These are phyloP conservation scores for Ustilago sp. DNA, from an alignment of 1,284 basidiomycete genomes.

Conservation along the genomic window DNA sequence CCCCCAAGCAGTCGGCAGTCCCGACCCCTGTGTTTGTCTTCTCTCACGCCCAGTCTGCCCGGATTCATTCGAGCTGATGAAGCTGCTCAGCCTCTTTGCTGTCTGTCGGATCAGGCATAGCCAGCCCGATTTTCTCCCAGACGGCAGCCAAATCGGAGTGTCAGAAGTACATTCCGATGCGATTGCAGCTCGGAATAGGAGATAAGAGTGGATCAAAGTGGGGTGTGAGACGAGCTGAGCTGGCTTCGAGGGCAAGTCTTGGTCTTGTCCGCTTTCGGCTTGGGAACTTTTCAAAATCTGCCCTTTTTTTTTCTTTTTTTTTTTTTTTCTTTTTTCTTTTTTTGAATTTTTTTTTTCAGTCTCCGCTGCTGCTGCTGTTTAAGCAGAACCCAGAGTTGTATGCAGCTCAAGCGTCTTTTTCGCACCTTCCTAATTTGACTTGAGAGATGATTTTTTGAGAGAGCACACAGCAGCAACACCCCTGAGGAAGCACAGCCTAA, in stretches of 20 bases:
- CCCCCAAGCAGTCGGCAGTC: not conserved
- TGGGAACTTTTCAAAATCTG: slow-evolving; percentile 1
- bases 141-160: not conserved
- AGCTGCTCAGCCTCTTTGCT: not conserved
- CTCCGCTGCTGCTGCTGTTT: slow-evolving; percentile 14
- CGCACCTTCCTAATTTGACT: slow-evolving; percentile 37
- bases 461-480: slow-evolving; percentile 6
- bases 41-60: not conserved
- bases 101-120: not conserved
- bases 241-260: slow-evolving; percentile 2
- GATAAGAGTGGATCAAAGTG: not conserved
- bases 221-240: not conserved
- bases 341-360: slow-evolving; percentile 3
- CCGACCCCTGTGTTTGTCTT: not conserved
- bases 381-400: slow-evolving; percentile 14
- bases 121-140: slow-evolving; percentile 1
- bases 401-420: slow-evolving; percentile 6
- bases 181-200: not conserved
- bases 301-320: not conserved
- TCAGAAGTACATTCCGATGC: slow-evolving; percentile 3
- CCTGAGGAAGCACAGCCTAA: slow-evolving; percentile 29
- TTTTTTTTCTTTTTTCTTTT: not conserved
- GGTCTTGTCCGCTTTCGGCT: slow-evolving; percentile 21
- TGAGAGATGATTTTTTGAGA: slow-evolving; percentile 3
- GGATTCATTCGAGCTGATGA: slow-evolving; percentile 2